phyloP scores from a whole-genome alignment of 352 stramenopile genomes.

The Pythium insidiosum region DNA sequence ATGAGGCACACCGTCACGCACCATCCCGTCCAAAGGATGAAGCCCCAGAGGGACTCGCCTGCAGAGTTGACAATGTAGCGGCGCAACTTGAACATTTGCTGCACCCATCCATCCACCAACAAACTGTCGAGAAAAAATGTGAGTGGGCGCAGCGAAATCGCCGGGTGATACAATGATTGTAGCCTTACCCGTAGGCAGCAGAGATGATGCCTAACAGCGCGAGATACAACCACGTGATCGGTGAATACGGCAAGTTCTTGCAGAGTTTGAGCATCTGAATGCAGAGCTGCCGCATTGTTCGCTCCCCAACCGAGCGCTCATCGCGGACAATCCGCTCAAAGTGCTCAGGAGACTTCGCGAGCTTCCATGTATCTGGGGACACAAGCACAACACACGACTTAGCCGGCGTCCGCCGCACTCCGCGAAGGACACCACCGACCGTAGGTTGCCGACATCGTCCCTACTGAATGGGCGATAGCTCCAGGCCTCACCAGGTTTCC shows the following conservation, averaged over 20 bases:
- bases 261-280: conserved; percentile 50
- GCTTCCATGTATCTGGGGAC: conserved; percentile 60
- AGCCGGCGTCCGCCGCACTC: too few relatives aligned
- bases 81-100: conserved; percentile 53
- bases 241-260: conserved; percentile 76
- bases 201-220: conserved; percentile 44
- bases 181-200: conserved; percentile 58
- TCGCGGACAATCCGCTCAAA: conserved; percentile 52
- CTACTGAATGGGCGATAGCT: too few relatives aligned
- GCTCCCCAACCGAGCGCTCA: conserved; percentile 33
- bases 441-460: too few relatives aligned
- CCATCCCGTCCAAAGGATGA: conserved; percentile 65
- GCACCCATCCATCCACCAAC: conserved; percentile 58
- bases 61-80: conserved; percentile 45
- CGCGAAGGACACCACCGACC: too few relatives aligned
- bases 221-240: conserved; percentile 76
- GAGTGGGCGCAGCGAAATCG: too few relatives aligned
- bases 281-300: conserved; percentile 47
- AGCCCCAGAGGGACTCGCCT: conserved; percentile 48
- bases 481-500: too few relatives aligned
- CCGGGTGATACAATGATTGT: too few relatives aligned
- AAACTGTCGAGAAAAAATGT: conserved; percentile 20
- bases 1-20: conserved; percentile 40
- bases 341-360: conserved; percentile 52
- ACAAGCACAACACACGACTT: too few relatives aligned